Percentiles rank a stretch among this genome's conserved stretches.
These are phyloP conservation scores for Podospora conica DNA, from an alignment of 495 filamentous ascomycete species.

Conservation along the genomic window DNA sequence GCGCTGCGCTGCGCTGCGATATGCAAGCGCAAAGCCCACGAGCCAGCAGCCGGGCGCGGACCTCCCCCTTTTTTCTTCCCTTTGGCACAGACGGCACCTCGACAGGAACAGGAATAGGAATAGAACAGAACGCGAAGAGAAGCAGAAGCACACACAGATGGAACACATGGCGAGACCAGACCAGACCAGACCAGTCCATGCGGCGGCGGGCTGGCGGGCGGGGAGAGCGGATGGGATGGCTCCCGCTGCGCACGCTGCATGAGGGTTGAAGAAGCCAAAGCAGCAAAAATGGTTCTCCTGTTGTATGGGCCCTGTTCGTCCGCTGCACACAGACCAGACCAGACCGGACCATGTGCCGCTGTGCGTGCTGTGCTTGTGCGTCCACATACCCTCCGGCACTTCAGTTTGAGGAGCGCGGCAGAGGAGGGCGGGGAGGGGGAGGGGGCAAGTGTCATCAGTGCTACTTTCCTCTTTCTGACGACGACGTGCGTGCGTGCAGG, in stretches of 20 bases:
- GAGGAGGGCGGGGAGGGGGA: not conserved
- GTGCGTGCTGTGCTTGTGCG: too few relatives aligned
- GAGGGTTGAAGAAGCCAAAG: too few relatives aligned
- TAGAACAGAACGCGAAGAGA: not conserved
- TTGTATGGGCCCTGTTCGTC: not conserved
- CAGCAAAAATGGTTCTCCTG: not conserved
- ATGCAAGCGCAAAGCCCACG: not conserved
- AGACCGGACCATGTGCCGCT: not conserved
- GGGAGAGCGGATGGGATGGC: not conserved
- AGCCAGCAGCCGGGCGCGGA: too few relatives aligned
- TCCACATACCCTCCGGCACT: not conserved
- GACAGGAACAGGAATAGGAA: not conserved
- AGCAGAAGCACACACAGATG: not conserved
- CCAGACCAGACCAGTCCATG: not conserved
- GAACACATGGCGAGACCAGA: not conserved
- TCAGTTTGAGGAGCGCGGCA: not conserved
- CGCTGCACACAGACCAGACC: not conserved
- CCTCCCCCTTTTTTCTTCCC: not conserved
- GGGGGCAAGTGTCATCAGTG: not conserved
- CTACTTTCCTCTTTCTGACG: not conserved
- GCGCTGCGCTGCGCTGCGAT: not conserved
- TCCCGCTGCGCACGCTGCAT: not conserved
- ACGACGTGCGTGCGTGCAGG: too few relatives aligned
- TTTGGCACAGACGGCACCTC: not conserved
- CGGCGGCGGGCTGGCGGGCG: too few relatives aligned